Conservation (phyloP, 805 yeast species). For the Kuraishia molischiana region DNA sequence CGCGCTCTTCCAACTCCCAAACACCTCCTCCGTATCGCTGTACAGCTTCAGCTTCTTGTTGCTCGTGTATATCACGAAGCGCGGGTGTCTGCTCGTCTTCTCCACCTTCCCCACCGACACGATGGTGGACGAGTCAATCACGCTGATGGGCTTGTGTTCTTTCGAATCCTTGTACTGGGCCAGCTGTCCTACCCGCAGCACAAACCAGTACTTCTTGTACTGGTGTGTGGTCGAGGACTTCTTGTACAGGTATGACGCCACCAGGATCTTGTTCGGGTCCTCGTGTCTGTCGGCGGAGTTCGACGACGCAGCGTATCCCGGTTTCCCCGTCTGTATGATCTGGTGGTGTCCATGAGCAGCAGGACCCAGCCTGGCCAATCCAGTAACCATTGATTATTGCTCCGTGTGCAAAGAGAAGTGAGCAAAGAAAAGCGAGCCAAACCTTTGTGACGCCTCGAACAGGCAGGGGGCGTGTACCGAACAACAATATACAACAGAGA, state of each 20-base stretch:
- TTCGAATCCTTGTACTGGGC: slow-evolving; percentile 27
- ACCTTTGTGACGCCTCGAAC: too few species aligned
- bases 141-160: slow-evolving; percentile 27
- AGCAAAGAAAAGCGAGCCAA: too few species aligned
- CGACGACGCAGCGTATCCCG: too few species aligned
- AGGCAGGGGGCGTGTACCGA: too few species aligned
- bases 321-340: not conserved
- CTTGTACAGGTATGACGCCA: slow-evolving; percentile 21
- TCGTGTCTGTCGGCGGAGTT: not conserved
- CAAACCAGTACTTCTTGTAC: slow-evolving; percentile 31
- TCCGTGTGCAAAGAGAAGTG: too few species aligned
- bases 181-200: slow-evolving; percentile 25
- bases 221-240: slow-evolving; percentile 22
- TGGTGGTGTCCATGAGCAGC: not conserved
- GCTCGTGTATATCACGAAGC: slow-evolving; percentile 5
- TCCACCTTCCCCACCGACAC: slow-evolving; percentile 11
- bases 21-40: slow-evolving; percentile 7
- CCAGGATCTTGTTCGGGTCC: slow-evolving; percentile 12
- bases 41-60: slow-evolving; percentile 8
- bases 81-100: not conserved
- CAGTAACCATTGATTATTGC: too few species aligned
- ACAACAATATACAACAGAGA: too few species aligned
- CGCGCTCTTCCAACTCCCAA: slow-evolving; percentile 4
- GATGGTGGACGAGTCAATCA: slow-evolving; percentile 16
- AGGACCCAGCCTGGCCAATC: too few species aligned